These are phyloP conservation scores for Rhizophagus prolifer DNA, from an alignment of 192 early-diverging fungal genomes.

Conservation along the genomic window DNA sequence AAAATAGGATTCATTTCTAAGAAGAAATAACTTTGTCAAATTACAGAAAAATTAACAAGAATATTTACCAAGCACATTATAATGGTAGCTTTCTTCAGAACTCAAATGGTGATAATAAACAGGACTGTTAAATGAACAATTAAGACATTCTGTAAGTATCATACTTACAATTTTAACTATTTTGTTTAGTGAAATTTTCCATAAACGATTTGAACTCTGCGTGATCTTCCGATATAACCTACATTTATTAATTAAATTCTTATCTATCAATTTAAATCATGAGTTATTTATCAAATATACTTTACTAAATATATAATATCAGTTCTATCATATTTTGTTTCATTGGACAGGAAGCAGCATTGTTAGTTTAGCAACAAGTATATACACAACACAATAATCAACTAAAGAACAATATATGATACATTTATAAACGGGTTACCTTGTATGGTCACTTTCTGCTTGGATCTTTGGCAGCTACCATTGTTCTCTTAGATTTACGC, in stretches of 20 bases:
- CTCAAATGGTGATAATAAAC: background rate
- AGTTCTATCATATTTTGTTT: background rate
- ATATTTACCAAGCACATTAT: background rate
- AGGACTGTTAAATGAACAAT: background rate
- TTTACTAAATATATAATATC: conserved; percentile 2
- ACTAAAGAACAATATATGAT: background rate
- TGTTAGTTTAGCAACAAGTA: conserved; percentile 13
- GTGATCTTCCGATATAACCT: background rate
- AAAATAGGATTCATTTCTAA: no score
- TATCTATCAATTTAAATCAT: conserved; percentile 16
- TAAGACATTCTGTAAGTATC: background rate
- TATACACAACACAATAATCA: background rate
- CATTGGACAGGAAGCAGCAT: conserved; percentile 12
- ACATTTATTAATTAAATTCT: background rate
- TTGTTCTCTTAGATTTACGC: conserved; percentile 39
- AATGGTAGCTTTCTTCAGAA: background rate
- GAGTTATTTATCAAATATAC: conserved; percentile 9
- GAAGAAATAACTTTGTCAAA: no score
- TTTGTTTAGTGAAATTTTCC: background rate
- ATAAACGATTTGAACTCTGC: background rate
- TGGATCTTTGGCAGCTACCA: no score
- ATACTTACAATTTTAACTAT: background rate
- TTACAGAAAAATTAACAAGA: background rate
- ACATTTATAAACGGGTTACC: conserved; percentile 16
- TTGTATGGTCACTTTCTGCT: conserved; percentile 37